phyloP scores from a whole-genome alignment of 2,329 filamentous ascomycete species.

The Pseudopithomyces chartarum region DNA sequence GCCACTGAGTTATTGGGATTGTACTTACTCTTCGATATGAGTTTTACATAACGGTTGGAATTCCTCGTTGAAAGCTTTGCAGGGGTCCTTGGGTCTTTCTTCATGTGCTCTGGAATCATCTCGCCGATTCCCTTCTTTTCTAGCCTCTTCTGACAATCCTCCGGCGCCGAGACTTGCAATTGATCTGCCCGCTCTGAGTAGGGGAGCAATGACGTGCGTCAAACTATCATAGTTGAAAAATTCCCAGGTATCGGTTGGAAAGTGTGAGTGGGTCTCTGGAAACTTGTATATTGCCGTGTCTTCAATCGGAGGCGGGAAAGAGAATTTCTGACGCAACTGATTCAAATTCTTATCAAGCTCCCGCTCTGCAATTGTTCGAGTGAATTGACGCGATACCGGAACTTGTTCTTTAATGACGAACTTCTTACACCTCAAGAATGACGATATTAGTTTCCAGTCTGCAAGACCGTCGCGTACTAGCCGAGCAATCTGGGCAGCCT shows the following conservation, averaged over 20 bases:
- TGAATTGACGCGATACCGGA: conserved; percentile 4
- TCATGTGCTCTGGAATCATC: not conserved
- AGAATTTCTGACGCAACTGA: too few relatives aligned
- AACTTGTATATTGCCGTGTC: not conserved
- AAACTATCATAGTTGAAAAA: too few relatives aligned
- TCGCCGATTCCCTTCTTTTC: not conserved
- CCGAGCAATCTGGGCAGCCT: not conserved
- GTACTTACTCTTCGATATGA: not conserved
- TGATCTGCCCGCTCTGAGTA: too few relatives aligned
- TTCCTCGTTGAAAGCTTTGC: not conserved
- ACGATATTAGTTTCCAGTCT: conserved; percentile 23
- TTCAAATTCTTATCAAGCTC: not conserved
- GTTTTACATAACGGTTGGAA: not conserved
- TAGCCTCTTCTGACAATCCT: not conserved
- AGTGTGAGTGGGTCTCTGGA: too few relatives aligned
- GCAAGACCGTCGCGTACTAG: conserved; percentile 6
- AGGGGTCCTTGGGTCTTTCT: not conserved
- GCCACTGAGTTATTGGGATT: not conserved
- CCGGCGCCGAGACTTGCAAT: not conserved
- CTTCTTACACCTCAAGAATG: conserved; percentile 14
- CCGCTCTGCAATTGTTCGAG: not conserved
- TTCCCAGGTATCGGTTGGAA: too few relatives aligned
- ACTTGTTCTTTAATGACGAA: conserved; percentile 3
- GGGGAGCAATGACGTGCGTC: too few relatives aligned
- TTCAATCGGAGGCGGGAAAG: too few relatives aligned